Evolutionary conservation across 305 asterid genomes (phyloP).

Genomic region (Fraxinus xanthoxyloides): DNA sequence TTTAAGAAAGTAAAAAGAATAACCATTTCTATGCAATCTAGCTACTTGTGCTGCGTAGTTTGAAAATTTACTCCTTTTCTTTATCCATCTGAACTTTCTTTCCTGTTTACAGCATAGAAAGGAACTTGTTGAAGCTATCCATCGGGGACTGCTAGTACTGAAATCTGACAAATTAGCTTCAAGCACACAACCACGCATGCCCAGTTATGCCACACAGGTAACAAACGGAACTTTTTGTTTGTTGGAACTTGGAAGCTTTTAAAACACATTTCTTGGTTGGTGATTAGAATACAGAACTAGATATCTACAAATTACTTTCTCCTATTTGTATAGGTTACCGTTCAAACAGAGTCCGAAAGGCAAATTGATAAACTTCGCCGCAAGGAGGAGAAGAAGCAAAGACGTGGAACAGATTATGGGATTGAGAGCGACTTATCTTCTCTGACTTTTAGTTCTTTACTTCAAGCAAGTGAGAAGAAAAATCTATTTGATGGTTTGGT

Average conservation of each 20-base stretch:
- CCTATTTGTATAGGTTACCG: slow-evolving; percentile 61
- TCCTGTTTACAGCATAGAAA: slow-evolving; percentile 71
- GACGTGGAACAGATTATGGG: slow-evolving; percentile 76
- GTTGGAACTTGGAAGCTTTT: slow-evolving; percentile 6
- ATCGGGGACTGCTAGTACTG: slow-evolving; percentile 65
- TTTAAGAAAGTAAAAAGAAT: neutral
- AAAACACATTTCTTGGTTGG: slow-evolving; percentile 11
- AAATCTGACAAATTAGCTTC: slow-evolving; percentile 78
- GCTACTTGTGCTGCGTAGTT: neutral
- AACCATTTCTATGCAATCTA: slow-evolving; percentile 10
- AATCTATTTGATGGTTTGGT: slow-evolving; percentile 72
- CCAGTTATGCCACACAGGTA: slow-evolving; percentile 98
- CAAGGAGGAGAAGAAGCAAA: slow-evolving; percentile 87
- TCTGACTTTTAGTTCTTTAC: slow-evolving; percentile 71
- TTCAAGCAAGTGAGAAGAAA: slow-evolving; percentile 90
- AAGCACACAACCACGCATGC: slow-evolving; percentile 59
- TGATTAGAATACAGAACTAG: slow-evolving; percentile 21
- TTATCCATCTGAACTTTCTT: slow-evolving; percentile 16
- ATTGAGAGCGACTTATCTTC: slow-evolving; percentile 63
- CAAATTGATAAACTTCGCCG: slow-evolving; percentile 95
- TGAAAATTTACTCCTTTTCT: slow-evolving; percentile 9
- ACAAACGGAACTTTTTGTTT: slow-evolving; percentile 19
- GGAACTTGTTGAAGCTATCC: slow-evolving; percentile 80
- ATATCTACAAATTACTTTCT: slow-evolving; percentile 20
- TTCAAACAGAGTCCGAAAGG: slow-evolving; percentile 83